Base-by-base conservation (phyloP, 495 filamentous ascomycete species). In the Penicillium canescens region DNA sequence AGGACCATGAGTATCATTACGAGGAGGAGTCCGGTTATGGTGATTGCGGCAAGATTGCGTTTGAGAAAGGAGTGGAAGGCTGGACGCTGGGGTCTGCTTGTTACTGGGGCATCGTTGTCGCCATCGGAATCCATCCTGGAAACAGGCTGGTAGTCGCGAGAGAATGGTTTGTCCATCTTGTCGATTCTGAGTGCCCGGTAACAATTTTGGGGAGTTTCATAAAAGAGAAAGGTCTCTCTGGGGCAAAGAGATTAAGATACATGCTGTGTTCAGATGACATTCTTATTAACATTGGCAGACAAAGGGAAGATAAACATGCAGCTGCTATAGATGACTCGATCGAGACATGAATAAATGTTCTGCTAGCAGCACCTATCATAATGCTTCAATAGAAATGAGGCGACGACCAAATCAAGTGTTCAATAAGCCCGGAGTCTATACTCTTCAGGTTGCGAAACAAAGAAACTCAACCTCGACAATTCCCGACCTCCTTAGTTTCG, bases 31-130 rank as follows among this genome's bases (percentile, higher is more conserved):
- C 50, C 55, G 7, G 44, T 54, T 35, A 58, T 54, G 13, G 55
- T 58, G 23, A 54, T 58, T 34, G 45, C 50, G 6, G 50, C 33
- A 2, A 58, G 45, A 16, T 58, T 50, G n/a, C 39, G 26, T 26
- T 54, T 54, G 10, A 54, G 4, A 12, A 58, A 58, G 3, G 34
- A 26, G 1, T 38, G 23, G 0, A 44, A 3, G 2, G 14, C 16
- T 4, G 38, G 55, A 12, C 55, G 45, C 10, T 44, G 16, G 2
- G 31, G 55, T 18, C 50, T 14, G 24, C 26, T 46, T 13, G 50
- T 54, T 9, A 54, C 2, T 10, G 55, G 45, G 16, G 34, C 31
- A 36, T 58, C 50, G 33, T 44, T 54, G 50, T 58, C 55, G 0
- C 50, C 34, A 11, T 58, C 50, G 1, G 37, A 20, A 4, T 58